A percentile compares a stretch with the other conserved stretches of the same genome.
Evolutionary conservation across 2,329 filamentous ascomycete species (phyloP).

Genomic region (Ophiostoma montium): DNA sequence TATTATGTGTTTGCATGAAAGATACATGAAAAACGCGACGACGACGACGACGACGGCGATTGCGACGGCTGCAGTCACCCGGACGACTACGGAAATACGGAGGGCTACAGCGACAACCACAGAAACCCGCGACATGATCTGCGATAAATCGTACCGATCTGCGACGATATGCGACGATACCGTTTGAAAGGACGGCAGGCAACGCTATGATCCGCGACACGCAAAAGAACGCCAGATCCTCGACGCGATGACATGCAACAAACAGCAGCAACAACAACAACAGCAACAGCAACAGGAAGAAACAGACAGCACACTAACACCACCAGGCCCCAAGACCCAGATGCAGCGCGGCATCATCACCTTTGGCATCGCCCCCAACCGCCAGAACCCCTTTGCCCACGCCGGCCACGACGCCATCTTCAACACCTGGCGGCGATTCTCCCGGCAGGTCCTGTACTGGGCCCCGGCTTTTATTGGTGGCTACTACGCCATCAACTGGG

Average conservation of each 20-base stretch:
- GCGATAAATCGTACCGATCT: no score
- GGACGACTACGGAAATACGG: no score
- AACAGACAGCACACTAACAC: neutral
- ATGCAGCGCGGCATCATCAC: conserved; percentile 46
- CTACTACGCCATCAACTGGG: conserved; percentile 84
- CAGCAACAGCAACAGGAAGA: no score
- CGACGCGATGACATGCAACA: no score
- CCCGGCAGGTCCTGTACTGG: conserved; percentile 78
- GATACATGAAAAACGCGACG: neutral
- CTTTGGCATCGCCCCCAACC: conserved; percentile 75
- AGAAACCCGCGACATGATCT: no score
- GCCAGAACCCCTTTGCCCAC: conserved; percentile 75
- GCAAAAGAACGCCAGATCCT: no score
- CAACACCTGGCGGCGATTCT: conserved; percentile 84
- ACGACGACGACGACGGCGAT: no score
- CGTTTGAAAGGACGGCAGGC: no score
- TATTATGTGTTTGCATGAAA: neutral
- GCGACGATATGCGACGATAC: no score
- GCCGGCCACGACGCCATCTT: conserved; percentile 71
- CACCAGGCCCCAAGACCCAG: conserved; percentile 12
- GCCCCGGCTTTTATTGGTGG: conserved; percentile 62
- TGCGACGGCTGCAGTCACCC: no score
- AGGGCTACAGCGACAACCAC: no score
- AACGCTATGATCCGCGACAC: no score
- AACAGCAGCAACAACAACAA: neutral